Base-by-base conservation (phyloP, 2,329 filamentous ascomycete species). In the Tolypocladium pustulatum region DNA sequence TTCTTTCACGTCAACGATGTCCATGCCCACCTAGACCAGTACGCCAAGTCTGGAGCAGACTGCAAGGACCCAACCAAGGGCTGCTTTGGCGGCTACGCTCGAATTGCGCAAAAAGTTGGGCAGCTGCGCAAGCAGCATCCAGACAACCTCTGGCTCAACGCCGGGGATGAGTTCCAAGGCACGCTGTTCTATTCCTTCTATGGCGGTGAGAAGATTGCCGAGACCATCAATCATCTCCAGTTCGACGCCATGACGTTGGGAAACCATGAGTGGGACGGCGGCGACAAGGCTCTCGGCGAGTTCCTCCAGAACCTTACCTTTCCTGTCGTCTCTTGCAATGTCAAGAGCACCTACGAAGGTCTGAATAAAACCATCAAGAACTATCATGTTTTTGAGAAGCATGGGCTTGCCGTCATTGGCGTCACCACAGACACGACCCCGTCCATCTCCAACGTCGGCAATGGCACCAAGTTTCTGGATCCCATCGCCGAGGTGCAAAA, bases 1-100 rank as follows among this genome's bases (percentile, higher is more conserved):
- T 86, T 87, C 73, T 87, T 86, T 72, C 85, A 88, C 68, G 78
- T 88, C 75, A 88, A 88, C 66, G 85, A 88, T 67, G 82, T 88
- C 17, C 85, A 88, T 67, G 80, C 85, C 17, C 85, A 88, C 67
- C 74, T 88, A 22, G 84, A 87, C 66, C 72, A 87, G 69, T 88
- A 83, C 70, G 75, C 78, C 34, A 77, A 79, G 17, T 82, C 81
- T 0, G 85, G 85, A 58, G 81, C 82, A 13, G 83, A 87, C 71
- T 88, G 85, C 73, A 80, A 76, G 0, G 71, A 76, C 32, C 78
- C 82, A 0, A 70, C 76, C 56, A 73, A 75, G 54, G 85, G 84
- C 49, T 88, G 85, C 70, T 85, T 78, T 59, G 85, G 85, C 32
- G 85, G 85, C 36, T 87, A 87, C 62, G 77, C 85, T 1, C 80